A percentile compares a stretch with the other conserved stretches of the same genome.
Evolutionary conservation across 805 yeast species (phyloP).

Genomic region (Candida hungchunana): DNA sequence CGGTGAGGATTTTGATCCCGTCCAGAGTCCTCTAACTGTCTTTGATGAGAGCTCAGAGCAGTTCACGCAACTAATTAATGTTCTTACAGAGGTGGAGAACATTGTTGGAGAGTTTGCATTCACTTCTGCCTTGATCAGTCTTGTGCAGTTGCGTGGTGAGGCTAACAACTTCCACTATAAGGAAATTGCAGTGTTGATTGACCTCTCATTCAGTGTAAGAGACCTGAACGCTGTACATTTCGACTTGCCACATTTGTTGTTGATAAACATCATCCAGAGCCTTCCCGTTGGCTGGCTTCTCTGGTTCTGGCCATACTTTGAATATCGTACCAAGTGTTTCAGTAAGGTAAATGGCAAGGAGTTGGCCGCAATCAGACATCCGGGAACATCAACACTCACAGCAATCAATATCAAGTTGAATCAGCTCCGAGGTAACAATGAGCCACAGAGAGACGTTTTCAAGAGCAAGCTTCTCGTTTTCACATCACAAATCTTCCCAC

Average conservation of each 20-base stretch:
- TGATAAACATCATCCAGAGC: slow-evolving; percentile 8
- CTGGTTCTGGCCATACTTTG: slow-evolving; percentile 22
- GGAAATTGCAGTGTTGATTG: slow-evolving; percentile 18
- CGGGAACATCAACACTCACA: slow-evolving; percentile 13
- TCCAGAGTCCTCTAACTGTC: not conserved
- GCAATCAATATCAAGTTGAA: slow-evolving; percentile 17
- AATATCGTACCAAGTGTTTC: slow-evolving; percentile 9
- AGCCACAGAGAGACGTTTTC: slow-evolving; percentile 17
- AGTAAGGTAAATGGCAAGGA: slow-evolving; percentile 2
- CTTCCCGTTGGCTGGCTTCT: slow-evolving; percentile 16
- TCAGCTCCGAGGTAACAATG: slow-evolving; percentile 12
- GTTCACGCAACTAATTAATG: not conserved
- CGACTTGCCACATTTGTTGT: slow-evolving; percentile 16
- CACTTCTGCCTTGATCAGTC: slow-evolving; percentile 6
- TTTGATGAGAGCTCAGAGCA: not conserved
- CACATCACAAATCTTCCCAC: slow-evolving; percentile 15
- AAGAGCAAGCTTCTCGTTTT: slow-evolving; percentile 17
- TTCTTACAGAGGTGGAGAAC: not conserved
- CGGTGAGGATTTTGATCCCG: slow-evolving; percentile 3
- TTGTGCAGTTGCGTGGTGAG: slow-evolving; percentile 11
- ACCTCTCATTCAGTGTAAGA: slow-evolving; percentile 15
- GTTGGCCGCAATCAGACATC: slow-evolving; percentile 9
- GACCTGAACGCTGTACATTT: slow-evolving; percentile 3
- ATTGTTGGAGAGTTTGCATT: slow-evolving; percentile 11
- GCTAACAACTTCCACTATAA: slow-evolving; percentile 8